A percentile compares a stretch with the other conserved stretches of the same genome.
Evolutionary conservation across 1,284 basidiomycete species (phyloP).

Genomic region (Heterobasidion occidentale): DNA sequence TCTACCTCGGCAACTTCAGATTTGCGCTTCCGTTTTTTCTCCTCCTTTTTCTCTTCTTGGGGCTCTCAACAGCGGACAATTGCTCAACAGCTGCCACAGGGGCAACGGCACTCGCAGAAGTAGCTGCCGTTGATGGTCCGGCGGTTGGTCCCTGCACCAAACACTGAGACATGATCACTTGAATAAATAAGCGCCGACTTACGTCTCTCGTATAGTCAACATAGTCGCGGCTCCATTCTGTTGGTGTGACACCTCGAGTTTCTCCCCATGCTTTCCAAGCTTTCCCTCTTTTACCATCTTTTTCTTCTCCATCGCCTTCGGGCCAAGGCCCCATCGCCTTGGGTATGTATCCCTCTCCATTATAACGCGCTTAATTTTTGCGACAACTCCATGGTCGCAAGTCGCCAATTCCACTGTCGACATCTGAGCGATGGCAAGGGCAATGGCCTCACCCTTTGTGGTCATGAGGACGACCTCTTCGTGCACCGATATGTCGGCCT

Average conservation of each 20-base stretch:
- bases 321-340: conserved; percentile 96
- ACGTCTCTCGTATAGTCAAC: conserved; percentile 81
- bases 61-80: conserved; percentile 29
- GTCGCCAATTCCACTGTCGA: conserved; percentile 97
- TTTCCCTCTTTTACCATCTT: conserved; percentile 96
- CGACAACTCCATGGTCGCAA: conserved; percentile 98
- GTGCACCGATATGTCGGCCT: conserved; percentile 90
- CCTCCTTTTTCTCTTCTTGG: conserved; percentile 43
- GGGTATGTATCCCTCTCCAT: conserved; percentile 99
- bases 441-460: conserved; percentile 98
- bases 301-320: conserved; percentile 96
- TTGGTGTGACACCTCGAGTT: conserved; percentile 85
- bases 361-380: conserved; percentile 98
- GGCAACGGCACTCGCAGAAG: conserved; percentile 4
- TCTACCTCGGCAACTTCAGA: conserved; percentile 44
- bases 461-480: conserved; percentile 99
- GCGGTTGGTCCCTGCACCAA: conserved; percentile 33
- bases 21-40: conserved; percentile 72
- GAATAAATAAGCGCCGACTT: conserved; percentile 5
- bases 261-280: conserved; percentile 94
- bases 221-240: conserved; percentile 89
- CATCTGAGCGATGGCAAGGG: conserved; percentile 97
- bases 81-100: conserved; percentile 14
- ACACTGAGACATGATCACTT: conserved; percentile 12
- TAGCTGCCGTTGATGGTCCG: conserved; percentile 28